Base-by-base conservation (phyloP, 2,329 filamentous ascomycete genomes). In the Aulographum hederae region DNA sequence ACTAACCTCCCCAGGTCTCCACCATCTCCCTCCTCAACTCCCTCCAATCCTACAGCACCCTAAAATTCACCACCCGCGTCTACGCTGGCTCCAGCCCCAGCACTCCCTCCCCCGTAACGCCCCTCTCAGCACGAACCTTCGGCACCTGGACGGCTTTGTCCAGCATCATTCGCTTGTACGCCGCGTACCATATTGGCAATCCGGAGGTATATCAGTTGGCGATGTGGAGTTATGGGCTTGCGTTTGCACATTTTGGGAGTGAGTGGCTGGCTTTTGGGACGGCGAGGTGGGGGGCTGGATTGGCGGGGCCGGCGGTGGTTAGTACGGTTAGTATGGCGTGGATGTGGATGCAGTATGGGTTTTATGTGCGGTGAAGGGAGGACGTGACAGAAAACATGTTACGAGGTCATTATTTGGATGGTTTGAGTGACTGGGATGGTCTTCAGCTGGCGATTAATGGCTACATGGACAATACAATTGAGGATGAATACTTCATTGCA, bases 121-220 rank as follows among this genome's bases (percentile, higher is more conserved):
- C 77, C 4, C 69, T 93, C 18, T 75, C 73, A 8, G 74, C 74
- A 17, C 74, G 81, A 39, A 73, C 81, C 14, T 92, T 92, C 51
- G 84, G 78, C 33, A 89, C 80, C 18, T 94, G 84, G 75, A 91
- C 85, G 0, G 65, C 86, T 35, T 62, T 92, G 36, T 75, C 78
- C 4, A 69, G 73, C 36, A 59, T 92, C 31, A 66, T 92, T 28
- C 71, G 85, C 32, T 58, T 84, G 41, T 91, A 91, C 48, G 80
- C 81, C 4, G 79, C 80, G 20, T 92, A 91, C 57, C 65, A 91
- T 52, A 70, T 92, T 39, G 62, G 71, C 41, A 65, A 81, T 37
- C 67, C 69, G 1, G 65, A 68, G 28, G 62, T 85, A 33, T 94
- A 91, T 53, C 69, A 89, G 50, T 61, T 94, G 36, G 77, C 77